phyloP scores from a whole-genome alignment of 179 eudicot species.

The Spergularia azorica region DNA sequence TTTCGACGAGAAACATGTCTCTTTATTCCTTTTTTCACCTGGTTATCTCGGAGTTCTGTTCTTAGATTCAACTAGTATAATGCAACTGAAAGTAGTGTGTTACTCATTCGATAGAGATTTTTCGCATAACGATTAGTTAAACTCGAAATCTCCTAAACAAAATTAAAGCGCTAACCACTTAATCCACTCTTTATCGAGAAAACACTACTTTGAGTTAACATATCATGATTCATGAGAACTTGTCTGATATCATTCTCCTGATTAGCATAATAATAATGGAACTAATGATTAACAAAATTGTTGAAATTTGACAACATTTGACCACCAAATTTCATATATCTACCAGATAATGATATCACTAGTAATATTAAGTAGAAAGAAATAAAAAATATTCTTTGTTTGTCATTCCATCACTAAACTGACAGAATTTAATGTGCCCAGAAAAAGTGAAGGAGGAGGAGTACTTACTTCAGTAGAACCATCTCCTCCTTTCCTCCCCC shows the following conservation, averaged over 20 bases:
- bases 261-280: neutral
- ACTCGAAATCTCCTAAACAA: no score
- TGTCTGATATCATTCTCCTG: neutral
- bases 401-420: conserved; percentile 16
- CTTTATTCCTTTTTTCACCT: no score
- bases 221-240: neutral
- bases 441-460: conserved; percentile 9
- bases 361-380: neutral
- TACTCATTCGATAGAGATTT: no score
- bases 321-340: neutral
- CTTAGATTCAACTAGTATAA: no score
- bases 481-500: conserved; percentile 1
- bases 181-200: no score
- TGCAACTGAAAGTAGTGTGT: no score
- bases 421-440: conserved; percentile 23
- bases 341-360: neutral
- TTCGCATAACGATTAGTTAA: no score
- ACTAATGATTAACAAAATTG: neutral
- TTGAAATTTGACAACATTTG: neutral
- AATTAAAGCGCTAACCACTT: no score
- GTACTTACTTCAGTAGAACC: conserved; percentile 9
- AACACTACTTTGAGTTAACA: no score
- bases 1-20: no score
- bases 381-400: neutral
- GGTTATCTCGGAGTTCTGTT: no score